Conservation (phyloP, 495 filamentous ascomycete species). For the Xylaria scruposa region DNA sequence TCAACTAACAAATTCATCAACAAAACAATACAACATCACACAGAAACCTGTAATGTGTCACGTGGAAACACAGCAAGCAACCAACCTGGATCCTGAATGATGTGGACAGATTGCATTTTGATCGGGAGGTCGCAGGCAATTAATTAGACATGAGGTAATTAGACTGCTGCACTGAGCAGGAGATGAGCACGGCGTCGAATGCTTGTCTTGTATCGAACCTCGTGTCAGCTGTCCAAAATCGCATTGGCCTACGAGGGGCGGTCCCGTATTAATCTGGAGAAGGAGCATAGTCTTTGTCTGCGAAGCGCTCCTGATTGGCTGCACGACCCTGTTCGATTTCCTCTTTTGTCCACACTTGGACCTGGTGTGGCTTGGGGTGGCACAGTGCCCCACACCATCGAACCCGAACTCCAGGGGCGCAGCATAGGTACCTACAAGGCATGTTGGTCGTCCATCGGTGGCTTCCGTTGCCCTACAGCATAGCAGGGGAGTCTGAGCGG, state of each 20-base stretch:
- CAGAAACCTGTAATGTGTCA: background rate
- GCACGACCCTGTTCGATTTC: slow-evolving; percentile 24
- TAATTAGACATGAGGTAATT: background rate
- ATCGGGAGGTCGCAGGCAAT: background rate
- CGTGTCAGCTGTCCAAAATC: slow-evolving; percentile 14
- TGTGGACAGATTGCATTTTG: slow-evolving; percentile 18
- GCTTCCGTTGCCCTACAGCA: slow-evolving; percentile 10
- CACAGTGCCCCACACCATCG: background rate
- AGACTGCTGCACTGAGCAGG: background rate
- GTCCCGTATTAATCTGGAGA: slow-evolving; percentile 13
- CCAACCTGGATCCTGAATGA: background rate
- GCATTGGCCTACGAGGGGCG: slow-evolving; percentile 16
- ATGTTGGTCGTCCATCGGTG: slow-evolving; percentile 15
- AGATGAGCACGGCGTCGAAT: slow-evolving; percentile 14
- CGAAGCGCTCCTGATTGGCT: slow-evolving; percentile 16
- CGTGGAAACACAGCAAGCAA: background rate
- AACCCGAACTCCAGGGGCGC: background rate
- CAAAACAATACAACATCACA: background rate
- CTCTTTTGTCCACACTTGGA: slow-evolving; percentile 17
- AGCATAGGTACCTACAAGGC: slow-evolving; percentile 1
- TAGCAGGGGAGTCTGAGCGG: background rate
- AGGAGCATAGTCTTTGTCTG: background rate
- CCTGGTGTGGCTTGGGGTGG: slow-evolving; percentile 24
- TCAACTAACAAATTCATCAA: background rate
- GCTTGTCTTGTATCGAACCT: slow-evolving; percentile 15